A percentile compares a stretch with the other conserved stretches of the same genome.
Conservation (phyloP, 73 alveolate species). For the Urostyla sp. region DNA sequence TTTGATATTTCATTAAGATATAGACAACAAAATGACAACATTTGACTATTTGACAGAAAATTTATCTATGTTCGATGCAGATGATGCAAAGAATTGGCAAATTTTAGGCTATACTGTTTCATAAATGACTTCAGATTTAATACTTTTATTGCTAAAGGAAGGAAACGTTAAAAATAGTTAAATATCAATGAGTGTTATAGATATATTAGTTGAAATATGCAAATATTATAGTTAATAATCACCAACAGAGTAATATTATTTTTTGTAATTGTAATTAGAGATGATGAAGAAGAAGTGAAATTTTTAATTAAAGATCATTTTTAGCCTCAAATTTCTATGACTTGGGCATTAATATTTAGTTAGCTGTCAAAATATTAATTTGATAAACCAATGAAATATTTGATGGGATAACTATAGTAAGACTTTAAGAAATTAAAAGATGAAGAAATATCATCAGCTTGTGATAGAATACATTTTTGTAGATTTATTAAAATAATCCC, state of each 20-base stretch:
- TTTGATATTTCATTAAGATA: constrained; percentile 41
- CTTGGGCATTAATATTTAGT: constrained; percentile 49
- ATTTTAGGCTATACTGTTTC: constrained; percentile 49
- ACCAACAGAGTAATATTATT: not conserved
- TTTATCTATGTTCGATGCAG: constrained; percentile 47
- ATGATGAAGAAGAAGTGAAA: constrained; percentile 26
- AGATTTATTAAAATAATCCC: constrained; percentile 32
- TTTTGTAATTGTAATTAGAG: constrained; percentile 19
- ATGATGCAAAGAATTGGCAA: constrained; percentile 43
- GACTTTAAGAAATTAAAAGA: constrained; percentile 49
- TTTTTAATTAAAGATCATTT: constrained; percentile 14
- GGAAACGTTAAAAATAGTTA: constrained; percentile 3
- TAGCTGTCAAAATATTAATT: constrained; percentile 10
- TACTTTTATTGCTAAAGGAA: not conserved
- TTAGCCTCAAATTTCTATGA: constrained; percentile 7
- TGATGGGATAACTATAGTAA: constrained; percentile 28
- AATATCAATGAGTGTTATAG: constrained; percentile 24
- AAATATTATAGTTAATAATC: not conserved
- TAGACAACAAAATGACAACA: constrained; percentile 36
- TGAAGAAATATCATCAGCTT: constrained; percentile 16
- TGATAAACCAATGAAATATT: constrained; percentile 43
- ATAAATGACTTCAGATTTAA: constrained; percentile 31
- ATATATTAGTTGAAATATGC: constrained; percentile 47
- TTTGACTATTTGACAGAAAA: constrained; percentile 49
- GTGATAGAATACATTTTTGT: constrained; percentile 52